phyloP scores from a whole-genome alignment of 2,329 filamentous ascomycete species.

The Pyrenophora tritici-repentis region DNA sequence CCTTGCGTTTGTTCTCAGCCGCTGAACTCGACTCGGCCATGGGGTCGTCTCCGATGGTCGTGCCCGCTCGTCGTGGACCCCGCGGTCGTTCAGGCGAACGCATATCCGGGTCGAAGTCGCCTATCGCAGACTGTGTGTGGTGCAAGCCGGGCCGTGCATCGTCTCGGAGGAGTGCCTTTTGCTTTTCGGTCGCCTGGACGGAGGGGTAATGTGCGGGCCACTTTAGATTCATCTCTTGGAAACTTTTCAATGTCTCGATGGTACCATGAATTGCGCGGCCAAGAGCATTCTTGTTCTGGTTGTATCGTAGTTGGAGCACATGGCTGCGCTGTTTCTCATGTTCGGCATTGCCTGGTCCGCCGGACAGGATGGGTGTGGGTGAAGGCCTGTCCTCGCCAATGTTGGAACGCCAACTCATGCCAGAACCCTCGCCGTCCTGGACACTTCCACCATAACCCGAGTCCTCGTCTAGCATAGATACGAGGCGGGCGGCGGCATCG shows the following conservation, averaged over 20 bases:
- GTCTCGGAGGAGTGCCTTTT: conserved; percentile 48
- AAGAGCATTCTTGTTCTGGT: conserved; percentile 86
- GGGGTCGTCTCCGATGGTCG: conserved; percentile 63
- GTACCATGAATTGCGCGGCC: conserved; percentile 85
- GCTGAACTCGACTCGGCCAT: conserved; percentile 74
- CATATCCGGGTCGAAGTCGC: conserved; percentile 52
- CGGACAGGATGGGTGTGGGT: conserved; percentile 58
- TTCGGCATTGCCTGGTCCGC: conserved; percentile 58
- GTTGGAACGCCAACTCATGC: conserved; percentile 59
- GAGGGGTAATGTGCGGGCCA: conserved; percentile 98
- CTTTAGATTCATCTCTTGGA: conserved; percentile 85
- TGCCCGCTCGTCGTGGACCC: conserved; percentile 70
- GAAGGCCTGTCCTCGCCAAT: conserved; percentile 61
- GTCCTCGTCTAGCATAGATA: conserved; percentile 81
- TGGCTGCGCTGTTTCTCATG: conserved; percentile 74
- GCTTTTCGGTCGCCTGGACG: conserved; percentile 61
- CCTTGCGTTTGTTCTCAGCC: conserved; percentile 63
- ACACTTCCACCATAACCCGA: conserved; percentile 90
- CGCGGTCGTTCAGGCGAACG: conserved; percentile 55
- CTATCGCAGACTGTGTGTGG: conserved; percentile 66
- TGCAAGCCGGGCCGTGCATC: conserved; percentile 65
- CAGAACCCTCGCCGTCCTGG: conserved; percentile 63
- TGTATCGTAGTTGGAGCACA: conserved; percentile 92
- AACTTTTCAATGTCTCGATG: conserved; percentile 77
- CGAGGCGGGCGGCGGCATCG: conserved; percentile 78